Conservation (phyloP, 208 protist genomes). For the Leishmania braziliensis region DNA sequence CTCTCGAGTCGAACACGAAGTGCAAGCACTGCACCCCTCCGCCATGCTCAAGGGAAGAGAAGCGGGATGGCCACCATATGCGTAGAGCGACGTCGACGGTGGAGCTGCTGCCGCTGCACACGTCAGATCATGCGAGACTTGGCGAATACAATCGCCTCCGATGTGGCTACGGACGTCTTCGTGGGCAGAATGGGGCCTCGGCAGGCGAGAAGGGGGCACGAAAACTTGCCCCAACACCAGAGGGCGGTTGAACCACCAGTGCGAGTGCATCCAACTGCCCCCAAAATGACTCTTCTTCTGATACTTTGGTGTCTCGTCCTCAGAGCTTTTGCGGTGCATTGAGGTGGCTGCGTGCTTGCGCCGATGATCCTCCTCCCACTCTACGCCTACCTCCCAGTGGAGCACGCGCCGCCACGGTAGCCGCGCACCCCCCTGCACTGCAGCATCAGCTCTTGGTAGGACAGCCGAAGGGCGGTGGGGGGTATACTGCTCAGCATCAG, state of each 20-base stretch:
- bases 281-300: neutral
- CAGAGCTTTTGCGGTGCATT: neutral
- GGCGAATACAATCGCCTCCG: neutral
- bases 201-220: neutral
- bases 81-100: conserved; percentile 11
- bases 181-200: neutral
- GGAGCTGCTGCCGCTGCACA: neutral
- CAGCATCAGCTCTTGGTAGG: neutral
- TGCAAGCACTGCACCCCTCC: neutral
- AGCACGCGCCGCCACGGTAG: conserved; percentile 6
- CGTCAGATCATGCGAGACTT: neutral
- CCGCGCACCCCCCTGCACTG: neutral
- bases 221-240: neutral
- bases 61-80: conserved; percentile 15
- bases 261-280: conserved; percentile 12
- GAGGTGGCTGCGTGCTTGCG: neutral
- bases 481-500: neutral
- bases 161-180: neutral
- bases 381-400: conserved; percentile 16
- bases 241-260: conserved; percentile 23
- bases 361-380: neutral
- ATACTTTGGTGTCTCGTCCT: neutral
- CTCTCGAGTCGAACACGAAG: neutral
- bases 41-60: neutral
- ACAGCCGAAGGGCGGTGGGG: neutral